phyloP scores from a whole-genome alignment of 768 basidiomycete species.

The Naganishia kalamii region DNA sequence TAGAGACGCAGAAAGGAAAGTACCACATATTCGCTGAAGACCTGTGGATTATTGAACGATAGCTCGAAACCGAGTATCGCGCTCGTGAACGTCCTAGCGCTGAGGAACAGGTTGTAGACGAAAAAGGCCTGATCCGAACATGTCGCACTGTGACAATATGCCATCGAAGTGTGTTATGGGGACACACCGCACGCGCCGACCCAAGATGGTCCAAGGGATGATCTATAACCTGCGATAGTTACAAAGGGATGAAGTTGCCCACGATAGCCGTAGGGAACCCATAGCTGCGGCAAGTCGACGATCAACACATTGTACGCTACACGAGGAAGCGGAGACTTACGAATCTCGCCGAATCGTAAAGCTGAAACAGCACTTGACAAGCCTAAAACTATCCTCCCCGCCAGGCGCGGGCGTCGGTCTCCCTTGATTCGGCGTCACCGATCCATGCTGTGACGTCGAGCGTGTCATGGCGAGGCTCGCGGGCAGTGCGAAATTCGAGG shows the following conservation, averaged over 20 bases:
- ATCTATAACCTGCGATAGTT: no score
- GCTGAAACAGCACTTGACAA: constrained; percentile 45
- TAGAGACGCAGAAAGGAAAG: no score
- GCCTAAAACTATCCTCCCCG: constrained; percentile 32
- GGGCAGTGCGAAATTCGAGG: neutral
- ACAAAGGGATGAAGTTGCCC: constrained; percentile 40
- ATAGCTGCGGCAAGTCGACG: constrained; percentile 26
- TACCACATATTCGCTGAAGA: no score
- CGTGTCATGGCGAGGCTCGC: constrained; percentile 5
- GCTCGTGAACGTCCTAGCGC: no score
- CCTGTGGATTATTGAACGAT: no score
- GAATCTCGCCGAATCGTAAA: constrained; percentile 47
- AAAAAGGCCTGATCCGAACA: no score
- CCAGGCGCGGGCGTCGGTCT: neutral
- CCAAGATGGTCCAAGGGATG: no score
- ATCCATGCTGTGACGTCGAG: neutral
- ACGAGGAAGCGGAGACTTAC: constrained; percentile 21
- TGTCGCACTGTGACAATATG: no score
- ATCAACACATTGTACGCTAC: neutral
- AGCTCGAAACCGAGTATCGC: no score
- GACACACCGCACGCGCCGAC: no score
- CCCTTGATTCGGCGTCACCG: neutral
- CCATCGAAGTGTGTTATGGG: no score
- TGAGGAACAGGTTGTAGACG: no score
- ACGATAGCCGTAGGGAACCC: constrained; percentile 45